Evolutionary conservation across 768 basidiomycete species (phyloP).

Genomic region (Lactarius indigo): DNA sequence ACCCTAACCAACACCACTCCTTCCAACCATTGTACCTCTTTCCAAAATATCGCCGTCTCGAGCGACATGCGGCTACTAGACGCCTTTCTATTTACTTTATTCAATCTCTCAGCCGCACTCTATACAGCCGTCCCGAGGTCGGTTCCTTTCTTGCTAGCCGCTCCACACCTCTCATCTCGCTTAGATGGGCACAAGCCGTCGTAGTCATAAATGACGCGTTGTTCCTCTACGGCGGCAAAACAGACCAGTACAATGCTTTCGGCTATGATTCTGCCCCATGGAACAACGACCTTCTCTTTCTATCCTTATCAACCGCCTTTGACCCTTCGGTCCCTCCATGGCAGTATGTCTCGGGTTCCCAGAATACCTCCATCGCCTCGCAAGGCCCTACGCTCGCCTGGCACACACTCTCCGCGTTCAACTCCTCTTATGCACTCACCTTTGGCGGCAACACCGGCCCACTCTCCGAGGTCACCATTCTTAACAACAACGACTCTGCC

Average conservation of each 20-base stretch:
- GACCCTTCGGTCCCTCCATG: conserved; percentile 62
- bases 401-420: conserved; percentile 73
- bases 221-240: conserved; percentile 78
- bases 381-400: conserved; percentile 68
- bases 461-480: conserved; percentile 48
- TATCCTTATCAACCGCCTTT: conserved; percentile 64
- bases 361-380: conserved; percentile 38
- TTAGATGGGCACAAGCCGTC: conserved; percentile 82
- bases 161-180: neutral
- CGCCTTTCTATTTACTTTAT: neutral
- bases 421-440: conserved; percentile 49
- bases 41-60: neutral
- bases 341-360: conserved; percentile 50
- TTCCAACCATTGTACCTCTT: neutral
- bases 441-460: conserved; percentile 78
- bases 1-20: neutral
- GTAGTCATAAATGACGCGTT: conserved; percentile 56
- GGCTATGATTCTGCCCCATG: conserved; percentile 75
- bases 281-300: conserved; percentile 62
- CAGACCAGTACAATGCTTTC: conserved; percentile 62
- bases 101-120: neutral
- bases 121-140: conserved; percentile 13
- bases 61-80: neutral
- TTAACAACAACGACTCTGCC: conserved; percentile 59
- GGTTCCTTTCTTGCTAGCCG: neutral